Evolutionary conservation across 1,284 basidiomycete genomes (phyloP), one percentile per base, ranked within the genome.

Genomic region (Ustilago trichophora): DNA sequence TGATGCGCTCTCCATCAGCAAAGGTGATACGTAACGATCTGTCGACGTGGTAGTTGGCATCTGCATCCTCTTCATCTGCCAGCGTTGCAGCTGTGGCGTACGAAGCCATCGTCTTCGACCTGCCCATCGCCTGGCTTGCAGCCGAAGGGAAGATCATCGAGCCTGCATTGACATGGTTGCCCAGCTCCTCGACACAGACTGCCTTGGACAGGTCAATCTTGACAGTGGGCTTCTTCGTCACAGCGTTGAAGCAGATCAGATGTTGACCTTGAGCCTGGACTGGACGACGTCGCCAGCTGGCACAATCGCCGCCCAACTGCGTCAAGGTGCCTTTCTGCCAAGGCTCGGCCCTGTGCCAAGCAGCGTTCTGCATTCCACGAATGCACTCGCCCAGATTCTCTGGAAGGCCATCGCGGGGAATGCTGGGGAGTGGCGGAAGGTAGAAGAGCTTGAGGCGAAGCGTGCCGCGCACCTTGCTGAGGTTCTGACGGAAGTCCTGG

Each of bases 221-320:
- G 18, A 91, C 88, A 1, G 89, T 94, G 1, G 91, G 89, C 73
- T 89, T 91, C 84, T 91, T 93, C 21, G 95, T 98, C 4, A 98
- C 89, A 75, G 97, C 92, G 76, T 91, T 95, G 84, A 91, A 95
- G 2, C 94, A 93, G 40, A 98, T 87, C 38, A 98, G 85, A 72
- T 87, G 90, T 12, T 90, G 87, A 5, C 95, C 94, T 47, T 92
- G 89, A 6, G 97, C 86, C 36, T 93, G 88, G 65, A 97, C 87
- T 58, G 89, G 88, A 35, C 95, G 88, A 41, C 95, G 86, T 37
- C 92, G 88, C 89, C 93, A 96, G 11, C 91, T 95, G 69, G 15
- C 49, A 79, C 93, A 96, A 82, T 96, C 95, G n/a, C 93, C 95
- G 5, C 95, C 95, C 60, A 87, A 87, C 83, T 98, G 95, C 12